Base-by-base conservation (phyloP, 257 asterid species). In the Fraxinus anomala region DNA sequence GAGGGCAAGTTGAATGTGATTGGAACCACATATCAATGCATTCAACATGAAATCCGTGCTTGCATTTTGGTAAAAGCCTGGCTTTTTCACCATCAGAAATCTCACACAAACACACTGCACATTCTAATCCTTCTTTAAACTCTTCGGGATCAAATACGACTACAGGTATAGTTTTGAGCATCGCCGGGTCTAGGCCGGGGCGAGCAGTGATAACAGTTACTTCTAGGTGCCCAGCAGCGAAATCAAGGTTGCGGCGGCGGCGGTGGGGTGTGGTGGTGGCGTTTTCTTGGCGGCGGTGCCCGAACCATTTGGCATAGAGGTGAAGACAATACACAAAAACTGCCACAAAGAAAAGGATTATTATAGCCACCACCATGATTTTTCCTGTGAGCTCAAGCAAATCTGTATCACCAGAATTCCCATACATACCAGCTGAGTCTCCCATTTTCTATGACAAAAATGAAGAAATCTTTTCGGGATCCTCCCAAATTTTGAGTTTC, bases 21-120 rank as follows among this genome's bases (percentile, higher is more conserved):
- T 87, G 91, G 73, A 94, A 92, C 99, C 99, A 94, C 97, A 92
- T 90, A 51, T 94, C 99, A 33, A 94, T 94, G 84, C 99, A 94
- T 8, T 87, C 99, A 0, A 88, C 90, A 76, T 94, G 99, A 67
- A 94, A 94, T 3, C 97, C 97, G 76, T 94, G 99, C 31, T 83
- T 88, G 86, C 99, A 94, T 84, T 90, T 85, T 2, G 99, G 97
- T 73, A 94, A 76, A 83, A 90, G 80, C 63, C 97, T 83, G 5
- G 92, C 56, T 61, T 89, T 92, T 85, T 94, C 98, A 24, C 95
- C 94, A 6, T 87, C 87, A 8, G 83, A 78, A 5, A 94, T 86
- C 39, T 89, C 92, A 33, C 85, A 87, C 61, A 94, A 82, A 82
- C 97, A 94, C 40, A 94, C 96, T 0, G 98, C 89, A 70, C 98